A percentile compares a stretch with the other conserved stretches of the same genome.
Conservation (phyloP, 2,329 filamentous ascomycete species). For the Alternaria longipes region DNA sequence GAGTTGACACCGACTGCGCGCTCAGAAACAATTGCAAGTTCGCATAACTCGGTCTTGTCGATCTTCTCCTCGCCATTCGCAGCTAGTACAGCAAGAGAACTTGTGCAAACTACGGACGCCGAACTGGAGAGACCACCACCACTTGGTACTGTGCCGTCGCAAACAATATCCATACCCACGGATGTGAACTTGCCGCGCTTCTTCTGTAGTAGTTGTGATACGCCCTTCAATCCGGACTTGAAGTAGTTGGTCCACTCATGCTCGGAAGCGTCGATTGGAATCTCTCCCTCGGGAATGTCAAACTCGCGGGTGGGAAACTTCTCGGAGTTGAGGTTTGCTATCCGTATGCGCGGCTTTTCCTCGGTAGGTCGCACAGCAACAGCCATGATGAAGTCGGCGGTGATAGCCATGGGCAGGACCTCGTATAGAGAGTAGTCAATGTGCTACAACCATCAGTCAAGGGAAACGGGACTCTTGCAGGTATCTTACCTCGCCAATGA, state of each 20-base stretch:
- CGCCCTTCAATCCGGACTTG: slow-evolving; percentile 87
- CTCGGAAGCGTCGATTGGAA: slow-evolving; percentile 78
- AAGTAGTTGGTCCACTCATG: slow-evolving; percentile 99
- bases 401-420: slow-evolving; percentile 94
- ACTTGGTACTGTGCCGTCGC: slow-evolving; percentile 90
- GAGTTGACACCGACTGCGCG: slow-evolving; percentile 95
- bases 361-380: slow-evolving; percentile 67
- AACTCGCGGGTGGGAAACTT: slow-evolving; percentile 83
- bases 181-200: slow-evolving; percentile 74
- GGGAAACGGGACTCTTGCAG: not conserved
- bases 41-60: slow-evolving; percentile 90
- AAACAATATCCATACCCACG: slow-evolving; percentile 83
- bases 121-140: slow-evolving; percentile 93
- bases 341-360: slow-evolving; percentile 70
- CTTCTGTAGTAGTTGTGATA: slow-evolving; percentile 76
- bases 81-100: slow-evolving; percentile 84
- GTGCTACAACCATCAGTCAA: slow-evolving; percentile 63
- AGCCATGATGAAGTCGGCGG: slow-evolving; percentile 88
- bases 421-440: slow-evolving; percentile 99
- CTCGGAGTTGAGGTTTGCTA: slow-evolving; percentile 78
- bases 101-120: slow-evolving; percentile 91
- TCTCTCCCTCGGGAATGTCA: slow-evolving; percentile 68
- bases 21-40: slow-evolving; percentile 94
- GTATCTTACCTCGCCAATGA: slow-evolving; percentile 79
- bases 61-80: slow-evolving; percentile 82